These are phyloP conservation scores for Blastomyces parvus DNA, from an alignment of 2,329 filamentous ascomycete genomes.

Conservation along the genomic window DNA sequence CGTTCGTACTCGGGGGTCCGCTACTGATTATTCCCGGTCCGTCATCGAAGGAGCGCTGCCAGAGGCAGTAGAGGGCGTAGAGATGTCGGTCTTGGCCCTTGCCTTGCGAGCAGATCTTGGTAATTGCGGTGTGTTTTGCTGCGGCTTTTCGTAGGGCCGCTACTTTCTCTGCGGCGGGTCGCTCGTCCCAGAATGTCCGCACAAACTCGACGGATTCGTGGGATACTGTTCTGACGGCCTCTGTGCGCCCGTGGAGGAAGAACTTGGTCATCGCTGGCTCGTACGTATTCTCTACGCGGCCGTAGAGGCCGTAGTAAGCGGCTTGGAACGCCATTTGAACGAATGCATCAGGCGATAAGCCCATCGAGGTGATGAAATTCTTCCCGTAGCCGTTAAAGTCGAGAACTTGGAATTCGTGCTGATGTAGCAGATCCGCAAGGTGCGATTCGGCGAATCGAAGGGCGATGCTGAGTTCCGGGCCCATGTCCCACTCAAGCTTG, in stretches of 20 bases:
- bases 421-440: conserved; percentile 85
- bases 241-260: conserved; percentile 86
- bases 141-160: conserved; percentile 76
- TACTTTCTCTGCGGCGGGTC: conserved; percentile 71
- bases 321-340: conserved; percentile 99
- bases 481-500: conserved; percentile 97
- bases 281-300: conserved; percentile 87
- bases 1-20: conserved; percentile 44
- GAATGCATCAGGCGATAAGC: conserved; percentile 93
- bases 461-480: conserved; percentile 79
- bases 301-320: conserved; percentile 94
- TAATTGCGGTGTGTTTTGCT: conserved; percentile 68
- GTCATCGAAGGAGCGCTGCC: conserved; percentile 81
- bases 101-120: conserved; percentile 77
- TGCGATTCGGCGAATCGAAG: conserved; percentile 92
- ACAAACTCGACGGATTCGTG: conserved; percentile 80
- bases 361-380: conserved; percentile 95
- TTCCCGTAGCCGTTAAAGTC: conserved; percentile 88
- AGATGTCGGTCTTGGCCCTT: conserved; percentile 87
- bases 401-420: conserved; percentile 89
- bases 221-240: conserved; percentile 81
- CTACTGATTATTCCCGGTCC: conserved; percentile 46
- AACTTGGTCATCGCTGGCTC: conserved; percentile 98
- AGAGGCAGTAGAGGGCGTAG: conserved; percentile 88
- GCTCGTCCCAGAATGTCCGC: conserved; percentile 88